Evolutionary conservation across 176 grass and related monocot genomes (phyloP).

Genomic region (Rhynchospora tenuis): DNA sequence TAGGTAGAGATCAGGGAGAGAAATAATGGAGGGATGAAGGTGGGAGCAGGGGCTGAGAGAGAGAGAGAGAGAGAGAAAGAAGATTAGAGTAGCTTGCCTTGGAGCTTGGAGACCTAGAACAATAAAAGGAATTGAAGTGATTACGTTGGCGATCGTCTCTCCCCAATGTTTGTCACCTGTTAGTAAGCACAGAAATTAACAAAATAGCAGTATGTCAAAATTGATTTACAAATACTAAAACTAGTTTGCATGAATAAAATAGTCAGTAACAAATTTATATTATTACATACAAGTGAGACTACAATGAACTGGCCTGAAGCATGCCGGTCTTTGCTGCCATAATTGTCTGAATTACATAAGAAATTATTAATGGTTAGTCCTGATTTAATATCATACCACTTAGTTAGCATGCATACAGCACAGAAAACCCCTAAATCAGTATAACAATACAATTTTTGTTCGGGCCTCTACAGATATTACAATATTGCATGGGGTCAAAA

Average conservation of each 20-base stretch:
- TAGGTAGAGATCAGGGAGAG: conserved; percentile 31
- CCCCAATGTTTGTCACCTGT: conserved; percentile 73
- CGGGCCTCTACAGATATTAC: neutral
- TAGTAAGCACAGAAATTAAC: conserved; percentile 18
- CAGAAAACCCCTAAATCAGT: neutral
- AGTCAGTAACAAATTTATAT: neutral
- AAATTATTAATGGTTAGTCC: conserved; percentile 4
- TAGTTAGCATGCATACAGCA: neutral
- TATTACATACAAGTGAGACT: conserved; percentile 60
- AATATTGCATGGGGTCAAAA: neutral
- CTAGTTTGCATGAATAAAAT: neutral
- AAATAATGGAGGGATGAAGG: no score
- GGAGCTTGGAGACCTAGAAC: conserved; percentile 68
- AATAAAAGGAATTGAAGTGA: conserved; percentile 89
- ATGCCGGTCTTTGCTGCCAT: conserved; percentile 73
- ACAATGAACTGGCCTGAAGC: conserved; percentile 73
- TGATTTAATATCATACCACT: neutral
- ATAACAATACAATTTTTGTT: neutral
- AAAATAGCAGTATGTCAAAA: conserved; percentile 2
- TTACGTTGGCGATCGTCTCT: conserved; percentile 85
- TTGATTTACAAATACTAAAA: neutral
- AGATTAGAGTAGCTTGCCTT: conserved; percentile 45
- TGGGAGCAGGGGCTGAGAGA: no score
- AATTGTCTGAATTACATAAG: conserved; percentile 43
- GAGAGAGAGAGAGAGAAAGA: neutral